Evolutionary conservation across 805 yeast genomes (phyloP), one percentile per base, ranked within the genome.

Genomic region (Torulaspora delbrueckii): DNA sequence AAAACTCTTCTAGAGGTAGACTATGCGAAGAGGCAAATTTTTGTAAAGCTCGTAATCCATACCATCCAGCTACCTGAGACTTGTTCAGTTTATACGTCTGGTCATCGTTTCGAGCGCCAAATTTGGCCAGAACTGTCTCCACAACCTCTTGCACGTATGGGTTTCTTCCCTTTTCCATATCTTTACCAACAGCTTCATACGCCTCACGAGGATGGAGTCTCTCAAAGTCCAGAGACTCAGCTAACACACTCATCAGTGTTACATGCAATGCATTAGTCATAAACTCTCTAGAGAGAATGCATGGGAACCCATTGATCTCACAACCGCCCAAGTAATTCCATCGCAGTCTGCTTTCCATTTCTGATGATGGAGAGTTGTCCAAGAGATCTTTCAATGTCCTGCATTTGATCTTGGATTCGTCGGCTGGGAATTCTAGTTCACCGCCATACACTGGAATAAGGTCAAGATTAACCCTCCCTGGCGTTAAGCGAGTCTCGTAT

Each of bases 291-390:
- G 70, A 59, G 4, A 77, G 43, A 2, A 71, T 46, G 41, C 72
- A 65, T 0, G 76, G 70, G 10, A 46, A 51, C 1, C 76, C 82
- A 37, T 75, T 69, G 2, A 81, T 52, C 26, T 73, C 76, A 25
- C 81, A 72, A 0, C 93, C 93, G 13, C 79, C 76, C 2, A 70
- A 41, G 2, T 60, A 60, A 45, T 70, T 62, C 87, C 90, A 85
- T 28, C 64, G 63, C 2, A 46, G 35, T 8, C 63, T 65, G 55
- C 85, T 82, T 61, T 84, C 85, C 1, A 33, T 51, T 2, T 57
- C 63, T 0, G 90, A 84, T 8, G 80, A 72, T 1, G 85, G 76
- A 6, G 84, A 72, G 41, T 69, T 60, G 3, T 62, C 63, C 3
- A 67, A 46, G 12, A 80, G 56, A 8, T 71, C 67, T 0, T 58